Evolutionary conservation across 73 alveolate genomes (phyloP).

Genomic region (Durusdinium trenchii): DNA sequence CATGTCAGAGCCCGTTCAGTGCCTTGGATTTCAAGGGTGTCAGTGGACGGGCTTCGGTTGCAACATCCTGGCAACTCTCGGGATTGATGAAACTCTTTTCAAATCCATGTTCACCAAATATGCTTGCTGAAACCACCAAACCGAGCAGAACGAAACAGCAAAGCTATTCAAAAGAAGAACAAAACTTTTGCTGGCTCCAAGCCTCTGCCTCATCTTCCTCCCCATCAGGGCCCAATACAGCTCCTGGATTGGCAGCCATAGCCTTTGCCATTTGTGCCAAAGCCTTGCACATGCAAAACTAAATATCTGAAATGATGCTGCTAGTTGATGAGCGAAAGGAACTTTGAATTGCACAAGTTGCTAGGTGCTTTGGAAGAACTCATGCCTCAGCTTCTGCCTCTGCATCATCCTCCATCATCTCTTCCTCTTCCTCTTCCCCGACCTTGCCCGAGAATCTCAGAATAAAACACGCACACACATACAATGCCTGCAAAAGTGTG

Average conservation of each 20-base stretch:
- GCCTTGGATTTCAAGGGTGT: too few species aligned
- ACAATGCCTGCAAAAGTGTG: too few species aligned
- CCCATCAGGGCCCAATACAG: slow-evolving; percentile 31
- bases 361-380: neutral
- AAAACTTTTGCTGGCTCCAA: neutral
- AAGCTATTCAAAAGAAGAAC: too few species aligned
- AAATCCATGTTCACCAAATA: too few species aligned
- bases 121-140: too few species aligned
- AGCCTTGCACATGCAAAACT: neutral
- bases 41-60: too few species aligned
- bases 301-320: neutral
- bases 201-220: slow-evolving; percentile 22
- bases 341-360: neutral
- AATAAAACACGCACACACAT: too few species aligned
- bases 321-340: neutral
- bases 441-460: too few species aligned
- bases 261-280: slow-evolving; percentile 56
- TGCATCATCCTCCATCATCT: slow-evolving; percentile 51
- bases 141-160: too few species aligned
- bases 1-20: too few species aligned
- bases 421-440: slow-evolving; percentile 58
- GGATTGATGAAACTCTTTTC: too few species aligned
- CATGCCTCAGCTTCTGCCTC: slow-evolving; percentile 55
- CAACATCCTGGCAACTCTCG: too few species aligned
- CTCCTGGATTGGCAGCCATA: slow-evolving; percentile 59